A percentile compares a stretch with the other conserved stretches of the same genome.
Evolutionary conservation across 2,329 filamentous ascomycete species (phyloP).

Genomic region (Stagonosporopsis tanaceti): DNA sequence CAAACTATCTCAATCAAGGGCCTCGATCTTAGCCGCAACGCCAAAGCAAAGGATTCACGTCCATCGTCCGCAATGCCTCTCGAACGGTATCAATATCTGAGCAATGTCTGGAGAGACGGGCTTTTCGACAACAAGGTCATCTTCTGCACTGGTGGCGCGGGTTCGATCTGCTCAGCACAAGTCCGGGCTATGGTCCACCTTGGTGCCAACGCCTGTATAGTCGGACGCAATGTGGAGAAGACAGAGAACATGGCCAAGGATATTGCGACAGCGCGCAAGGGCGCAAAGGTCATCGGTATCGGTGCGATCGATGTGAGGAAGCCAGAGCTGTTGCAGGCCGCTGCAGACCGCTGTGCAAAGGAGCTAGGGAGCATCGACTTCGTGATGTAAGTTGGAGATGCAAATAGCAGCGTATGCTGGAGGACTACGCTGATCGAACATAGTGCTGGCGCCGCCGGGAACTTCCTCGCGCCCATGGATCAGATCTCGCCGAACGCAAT

Average conservation of each 20-base stretch:
- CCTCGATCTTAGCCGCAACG: not conserved
- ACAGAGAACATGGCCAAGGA: constrained; percentile 82
- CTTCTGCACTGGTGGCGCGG: constrained; percentile 94
- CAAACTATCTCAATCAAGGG: not conserved
- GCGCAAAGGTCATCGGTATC: constrained; percentile 86
- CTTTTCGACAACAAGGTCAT: constrained; percentile 90
- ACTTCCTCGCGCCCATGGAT: constrained; percentile 88
- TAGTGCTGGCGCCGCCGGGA: constrained; percentile 92
- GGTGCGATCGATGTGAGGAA: constrained; percentile 75
- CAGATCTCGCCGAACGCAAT: constrained; percentile 88
- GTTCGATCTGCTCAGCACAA: constrained; percentile 92
- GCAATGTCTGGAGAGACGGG: constrained; percentile 83
- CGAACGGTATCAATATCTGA: constrained; percentile 77
- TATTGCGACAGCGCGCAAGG: constrained; percentile 78
- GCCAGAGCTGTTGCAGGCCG: constrained; percentile 71
- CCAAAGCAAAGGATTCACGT: not conserved
- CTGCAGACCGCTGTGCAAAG: constrained; percentile 79
- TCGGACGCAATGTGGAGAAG: constrained; percentile 88
- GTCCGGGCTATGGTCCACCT: constrained; percentile 90
- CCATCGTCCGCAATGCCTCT: constrained; percentile 67
- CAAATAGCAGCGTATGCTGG: not conserved
- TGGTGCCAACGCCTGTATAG: constrained; percentile 91
- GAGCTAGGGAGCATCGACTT: constrained; percentile 91
- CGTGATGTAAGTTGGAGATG: constrained; percentile 72
- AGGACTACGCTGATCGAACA: constrained; percentile 21